Conservation (phyloP, 441 rosid genomes). For the Aleurites moluccanus region DNA sequence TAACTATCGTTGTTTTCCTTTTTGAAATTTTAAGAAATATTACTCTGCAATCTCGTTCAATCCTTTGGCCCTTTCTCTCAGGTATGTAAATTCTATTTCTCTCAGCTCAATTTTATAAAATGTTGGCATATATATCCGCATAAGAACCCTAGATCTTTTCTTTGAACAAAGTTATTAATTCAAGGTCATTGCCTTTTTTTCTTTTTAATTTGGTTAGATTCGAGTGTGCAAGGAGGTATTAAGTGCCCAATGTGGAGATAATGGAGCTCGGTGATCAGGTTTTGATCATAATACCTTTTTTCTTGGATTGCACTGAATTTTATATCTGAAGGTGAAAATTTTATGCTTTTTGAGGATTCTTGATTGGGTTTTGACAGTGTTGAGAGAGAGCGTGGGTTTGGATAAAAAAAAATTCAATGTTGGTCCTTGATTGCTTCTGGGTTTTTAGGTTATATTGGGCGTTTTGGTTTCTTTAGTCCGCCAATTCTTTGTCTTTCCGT, state of each 20-base stretch:
- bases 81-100: slow-evolving; percentile 28
- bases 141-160: slow-evolving; percentile 39
- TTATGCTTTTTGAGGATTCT: slow-evolving; percentile 26
- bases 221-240: slow-evolving; percentile 21
- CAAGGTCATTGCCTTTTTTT: not conserved
- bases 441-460: slow-evolving; percentile 24
- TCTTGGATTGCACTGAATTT: slow-evolving; percentile 15
- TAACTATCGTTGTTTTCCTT: not conserved
- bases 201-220: slow-evolving; percentile 14
- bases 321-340: slow-evolving; percentile 23
- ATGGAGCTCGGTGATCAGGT: slow-evolving; percentile 17
- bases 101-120: not conserved
- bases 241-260: slow-evolving; percentile 23
- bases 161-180: slow-evolving; percentile 1
- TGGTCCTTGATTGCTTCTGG: slow-evolving; percentile 24
- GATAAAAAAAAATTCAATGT: slow-evolving; percentile 34
- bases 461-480: slow-evolving; percentile 20
- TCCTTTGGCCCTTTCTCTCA: slow-evolving; percentile 12
- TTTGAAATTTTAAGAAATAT: slow-evolving; percentile 15
- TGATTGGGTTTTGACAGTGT: slow-evolving; percentile 24
- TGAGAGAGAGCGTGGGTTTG: slow-evolving; percentile 35
- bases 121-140: slow-evolving; percentile 8
- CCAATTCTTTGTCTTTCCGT: not conserved
- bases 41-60: slow-evolving; percentile 8
- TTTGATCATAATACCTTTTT: slow-evolving; percentile 5